phyloP scores from a whole-genome alignment of 805 yeast genomes.

The Zygosaccharomyces bailii region DNA sequence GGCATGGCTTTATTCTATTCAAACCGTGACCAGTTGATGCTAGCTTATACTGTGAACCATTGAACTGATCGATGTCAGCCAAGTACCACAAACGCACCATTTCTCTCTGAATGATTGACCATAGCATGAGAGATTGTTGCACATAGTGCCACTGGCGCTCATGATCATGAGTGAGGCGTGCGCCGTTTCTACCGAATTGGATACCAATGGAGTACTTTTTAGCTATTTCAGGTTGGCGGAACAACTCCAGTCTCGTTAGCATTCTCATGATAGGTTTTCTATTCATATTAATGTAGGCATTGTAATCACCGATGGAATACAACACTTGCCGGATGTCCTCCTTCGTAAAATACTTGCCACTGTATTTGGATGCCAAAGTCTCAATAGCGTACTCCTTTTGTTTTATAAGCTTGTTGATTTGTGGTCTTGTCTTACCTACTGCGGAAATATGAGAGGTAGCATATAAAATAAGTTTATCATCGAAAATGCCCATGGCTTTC shows the following conservation, averaged over 20 bases:
- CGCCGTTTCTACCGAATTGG: conserved; percentile 61
- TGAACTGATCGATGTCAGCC: conserved; percentile 69
- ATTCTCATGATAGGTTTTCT: conserved; percentile 64
- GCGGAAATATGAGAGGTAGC: conserved; percentile 71
- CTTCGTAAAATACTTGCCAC: conserved; percentile 40
- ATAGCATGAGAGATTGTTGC: conserved; percentile 65
- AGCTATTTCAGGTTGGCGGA: conserved; percentile 44
- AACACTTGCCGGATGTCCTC: conserved; percentile 70
- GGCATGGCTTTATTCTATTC: conserved; percentile 72
- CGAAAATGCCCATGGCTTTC: conserved; percentile 44
- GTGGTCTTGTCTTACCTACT: conserved; percentile 49
- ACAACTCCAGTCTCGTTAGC: conserved; percentile 47
- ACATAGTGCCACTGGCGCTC: conserved; percentile 71
- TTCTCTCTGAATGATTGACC: conserved; percentile 77
- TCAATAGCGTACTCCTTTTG: conserved; percentile 70
- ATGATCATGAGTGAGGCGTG: conserved; percentile 71
- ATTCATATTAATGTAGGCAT: conserved; percentile 66
- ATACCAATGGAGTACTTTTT: conserved; percentile 54
- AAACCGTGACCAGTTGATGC: conserved; percentile 79
- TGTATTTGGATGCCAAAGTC: conserved; percentile 48
- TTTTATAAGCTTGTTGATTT: conserved; percentile 57
- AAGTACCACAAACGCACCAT: conserved; percentile 74
- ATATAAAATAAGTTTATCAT: conserved; percentile 54
- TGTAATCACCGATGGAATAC: conserved; percentile 77
- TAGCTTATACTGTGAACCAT: conserved; percentile 51